Evolutionary conservation across 495 filamentous ascomycete species (phyloP), one percentile per base, ranked within the genome.

Genomic region (Extremus antarcticus): DNA sequence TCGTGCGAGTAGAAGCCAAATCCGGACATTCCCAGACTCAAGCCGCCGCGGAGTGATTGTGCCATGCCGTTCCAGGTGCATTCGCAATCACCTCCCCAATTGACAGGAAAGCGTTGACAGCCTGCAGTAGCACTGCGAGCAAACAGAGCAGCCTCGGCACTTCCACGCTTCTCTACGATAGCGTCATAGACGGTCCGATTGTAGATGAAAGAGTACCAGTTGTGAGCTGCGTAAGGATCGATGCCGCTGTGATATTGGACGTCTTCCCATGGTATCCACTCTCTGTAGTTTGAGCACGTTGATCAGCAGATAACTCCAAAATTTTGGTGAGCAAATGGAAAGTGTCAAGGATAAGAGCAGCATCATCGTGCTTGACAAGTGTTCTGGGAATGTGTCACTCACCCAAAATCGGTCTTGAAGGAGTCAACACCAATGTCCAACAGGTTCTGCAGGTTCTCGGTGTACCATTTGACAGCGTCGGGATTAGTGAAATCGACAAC

Each of bases 401-500:
- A n/a, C 16, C 82, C 83, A 57, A 87, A 87, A 66, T 88, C 84
- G 16, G 84, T 86, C 63, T 86, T 87, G 74, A 87, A 78, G 47
- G 74, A 75, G 68, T 86, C 80, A 47, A 88, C 75, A 10, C 84
- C 84, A 54, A 77, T 74, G 46, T 82, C 76, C 63, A 84, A 81
- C 1, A 87, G 76, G 1, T 66, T 69, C 25, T 80, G 70, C 9
- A 87, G 66, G 57, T 83, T 81, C 2, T 56, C 56, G 53, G 66
- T 67, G 60, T 76, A 87, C 84, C 83, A 87, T 17, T 69, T 61
- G 48, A 74, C 74, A 7, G 83, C 83, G 20, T 73, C 75, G 1
- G 83, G 84, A 64, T 87, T 87, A 3, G 84, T 87, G 67, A 87
- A 85, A 61, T 86, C 84, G 9, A 87, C 72, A 2, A 87, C 69